These are phyloP conservation scores for Naegleria fowleri DNA, from an alignment of 208 protist species.

Conservation along the genomic window DNA sequence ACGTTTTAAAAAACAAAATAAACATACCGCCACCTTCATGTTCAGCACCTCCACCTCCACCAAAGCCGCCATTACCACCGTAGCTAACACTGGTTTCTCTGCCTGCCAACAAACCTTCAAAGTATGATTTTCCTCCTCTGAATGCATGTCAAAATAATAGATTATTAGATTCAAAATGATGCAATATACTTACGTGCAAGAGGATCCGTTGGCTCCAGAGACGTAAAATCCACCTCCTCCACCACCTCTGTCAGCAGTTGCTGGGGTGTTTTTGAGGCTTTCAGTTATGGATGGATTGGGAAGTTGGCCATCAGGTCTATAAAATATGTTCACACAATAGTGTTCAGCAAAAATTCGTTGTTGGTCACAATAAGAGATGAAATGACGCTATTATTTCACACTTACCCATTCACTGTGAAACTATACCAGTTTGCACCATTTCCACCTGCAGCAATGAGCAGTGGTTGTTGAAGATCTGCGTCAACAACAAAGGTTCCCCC, in stretches of 20 bases:
- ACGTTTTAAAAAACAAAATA: neutral
- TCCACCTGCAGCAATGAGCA: neutral
- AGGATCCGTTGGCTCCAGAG: neutral
- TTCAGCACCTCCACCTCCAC: neutral
- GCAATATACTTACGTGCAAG: neutral
- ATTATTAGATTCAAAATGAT: too few species aligned
- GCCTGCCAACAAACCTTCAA: neutral
- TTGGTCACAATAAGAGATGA: too few species aligned
- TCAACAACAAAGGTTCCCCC: neutral
- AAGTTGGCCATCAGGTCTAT: neutral
- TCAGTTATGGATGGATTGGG: neutral
- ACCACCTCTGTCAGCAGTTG: neutral
- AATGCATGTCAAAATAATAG: too few species aligned
- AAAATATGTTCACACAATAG: too few species aligned
- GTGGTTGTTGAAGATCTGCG: neutral
- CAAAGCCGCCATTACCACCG: neutral
- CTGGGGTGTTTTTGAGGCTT: neutral
- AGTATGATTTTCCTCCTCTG: neutral
- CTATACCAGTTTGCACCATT: neutral
- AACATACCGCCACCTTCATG: neutral
- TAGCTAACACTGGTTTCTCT: neutral
- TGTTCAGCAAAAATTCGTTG: too few species aligned
- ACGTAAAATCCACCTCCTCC: neutral
- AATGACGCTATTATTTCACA: too few species aligned
- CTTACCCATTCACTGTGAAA: neutral